These are phyloP conservation scores for Reticulascus tulasneorum DNA, from an alignment of 2,329 filamentous ascomycete genomes.

Conservation along the genomic window DNA sequence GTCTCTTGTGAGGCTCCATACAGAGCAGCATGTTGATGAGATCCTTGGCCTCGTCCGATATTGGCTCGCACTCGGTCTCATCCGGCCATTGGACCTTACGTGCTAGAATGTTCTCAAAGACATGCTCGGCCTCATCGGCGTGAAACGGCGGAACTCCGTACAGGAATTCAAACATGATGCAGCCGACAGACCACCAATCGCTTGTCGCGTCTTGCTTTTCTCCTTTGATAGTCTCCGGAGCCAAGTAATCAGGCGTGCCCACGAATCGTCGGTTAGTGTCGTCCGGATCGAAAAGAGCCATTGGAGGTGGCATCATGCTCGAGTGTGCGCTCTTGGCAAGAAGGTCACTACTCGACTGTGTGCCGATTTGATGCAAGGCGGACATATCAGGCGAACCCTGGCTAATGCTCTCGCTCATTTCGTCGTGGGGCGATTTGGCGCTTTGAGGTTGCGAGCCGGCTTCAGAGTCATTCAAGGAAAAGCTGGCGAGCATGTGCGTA, in stretches of 20 bases:
- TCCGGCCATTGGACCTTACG: conserved; percentile 92
- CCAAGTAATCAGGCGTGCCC: conserved; percentile 93
- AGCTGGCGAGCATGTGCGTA: conserved; percentile 74
- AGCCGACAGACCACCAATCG: conserved; percentile 99
- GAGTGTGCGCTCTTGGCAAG: conserved; percentile 57
- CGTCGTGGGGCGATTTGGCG: conserved; percentile 62
- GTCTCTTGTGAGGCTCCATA: conserved; percentile 72
- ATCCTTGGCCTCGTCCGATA: conserved; percentile 86
- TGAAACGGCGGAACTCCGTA: conserved; percentile 94
- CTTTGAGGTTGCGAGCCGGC: conserved; percentile 38
- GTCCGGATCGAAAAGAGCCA: conserved; percentile 93
- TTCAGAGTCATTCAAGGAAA: conserved; percentile 66
- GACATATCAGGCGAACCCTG: conserved; percentile 75
- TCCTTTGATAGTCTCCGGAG: conserved; percentile 93
- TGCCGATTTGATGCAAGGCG: conserved; percentile 52
- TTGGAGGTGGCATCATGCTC: conserved; percentile 80
- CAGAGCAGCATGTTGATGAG: conserved; percentile 91
- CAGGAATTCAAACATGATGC: conserved; percentile 94
- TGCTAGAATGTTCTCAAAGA: conserved; percentile 93
- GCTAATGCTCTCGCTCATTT: conserved; percentile 67
- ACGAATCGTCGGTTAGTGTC: conserved; percentile 92
- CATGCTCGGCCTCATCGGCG: conserved; percentile 80
- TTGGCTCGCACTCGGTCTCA: conserved; percentile 65
- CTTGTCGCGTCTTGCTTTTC: conserved; percentile 95
- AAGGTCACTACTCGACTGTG: conserved; percentile 40